These are phyloP conservation scores for Prunus mira DNA, from an alignment of 306 rosid species.

Conservation along the genomic window DNA sequence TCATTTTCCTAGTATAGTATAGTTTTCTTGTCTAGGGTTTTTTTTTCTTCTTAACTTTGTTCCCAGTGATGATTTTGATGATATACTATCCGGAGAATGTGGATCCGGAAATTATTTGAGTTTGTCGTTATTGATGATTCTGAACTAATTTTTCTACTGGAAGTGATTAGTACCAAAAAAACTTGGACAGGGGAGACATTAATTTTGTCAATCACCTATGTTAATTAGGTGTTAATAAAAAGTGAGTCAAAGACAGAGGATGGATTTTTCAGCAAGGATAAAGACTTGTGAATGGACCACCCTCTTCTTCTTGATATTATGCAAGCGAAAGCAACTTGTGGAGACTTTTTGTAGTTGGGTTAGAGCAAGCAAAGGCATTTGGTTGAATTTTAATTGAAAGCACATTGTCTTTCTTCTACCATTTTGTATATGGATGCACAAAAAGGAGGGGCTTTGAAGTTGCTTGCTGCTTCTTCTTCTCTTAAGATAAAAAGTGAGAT, in stretches of 20 bases:
- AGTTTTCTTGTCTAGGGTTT: not conserved
- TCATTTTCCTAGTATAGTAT: not conserved
- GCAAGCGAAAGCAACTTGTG: not conserved
- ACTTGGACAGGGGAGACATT: not conserved
- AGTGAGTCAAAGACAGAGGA: not conserved
- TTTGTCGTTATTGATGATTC: constrained; percentile 14
- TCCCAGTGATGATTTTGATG: constrained; percentile 34
- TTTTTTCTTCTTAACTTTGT: constrained; percentile 2
- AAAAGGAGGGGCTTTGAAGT: not conserved
- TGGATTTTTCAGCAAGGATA: not conserved
- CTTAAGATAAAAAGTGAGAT: not conserved
- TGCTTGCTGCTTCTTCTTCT: not conserved
- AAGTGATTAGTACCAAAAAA: too few species aligned
- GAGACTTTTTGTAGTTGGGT: not conserved
- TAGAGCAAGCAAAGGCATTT: not conserved
- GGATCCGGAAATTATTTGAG: constrained; percentile 44
- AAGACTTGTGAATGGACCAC: not conserved
- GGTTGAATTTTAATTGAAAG: not conserved
- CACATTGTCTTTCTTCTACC: not conserved
- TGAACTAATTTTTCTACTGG: too few species aligned
- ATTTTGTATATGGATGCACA: not conserved
- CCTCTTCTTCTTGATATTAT: not conserved
- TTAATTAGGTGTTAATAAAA: not conserved
- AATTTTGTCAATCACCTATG: not conserved
- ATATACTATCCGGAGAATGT: constrained; percentile 28